Base-by-base conservation (phyloP, 2,329 filamentous ascomycete genomes). In the Sporothrix brasiliensis region DNA sequence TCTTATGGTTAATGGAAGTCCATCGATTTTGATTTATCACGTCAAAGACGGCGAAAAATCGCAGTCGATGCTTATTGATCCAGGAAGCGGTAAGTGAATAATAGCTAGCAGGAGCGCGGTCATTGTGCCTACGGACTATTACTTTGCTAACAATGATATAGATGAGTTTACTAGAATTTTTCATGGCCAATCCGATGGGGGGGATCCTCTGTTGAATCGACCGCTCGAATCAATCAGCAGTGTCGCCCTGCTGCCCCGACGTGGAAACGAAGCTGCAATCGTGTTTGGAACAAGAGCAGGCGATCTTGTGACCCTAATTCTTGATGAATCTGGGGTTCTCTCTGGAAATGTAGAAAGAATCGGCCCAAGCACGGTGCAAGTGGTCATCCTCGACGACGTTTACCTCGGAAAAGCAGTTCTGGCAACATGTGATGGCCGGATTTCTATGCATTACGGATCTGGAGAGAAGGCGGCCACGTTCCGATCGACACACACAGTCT, bases 251-350 rank as follows among this genome's bases (percentile, higher is more conserved):
- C 30, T 73, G 39, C 60, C 71, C 50, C 50, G 41, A 68, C 71
- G 76, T 14, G 76, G 75, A 7, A 74, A 77, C 0, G 75, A 79
- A 16, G 67, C 41, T 72, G 76, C 73, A 0, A 39, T 77, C 16
- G 70, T 87, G 1, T 75, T 83, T 4, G 86, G 86, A 10, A 87
- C 84, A 34, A 81, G 85, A 68, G 84, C 83, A 70, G 87, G 87
- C 1, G 81, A 85, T 49, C 76, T 88, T 1, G 76, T 86, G 39
- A 84, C 80, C 0, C 69, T 85, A 19, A 58, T 70, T 13, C 68
- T 77, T 3, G 60, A 63, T 34, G 74, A 74, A 19, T 53, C 79
- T 6, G 74, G 72, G 4, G 56, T 75, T 9, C 68, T 71, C 3
- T 70, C 74, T 0, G 72, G 77, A 6, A 70, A 76, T 16, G 72